Evolutionary conservation across 768 basidiomycete species (phyloP).

Genomic region (Trametes coccinea): DNA sequence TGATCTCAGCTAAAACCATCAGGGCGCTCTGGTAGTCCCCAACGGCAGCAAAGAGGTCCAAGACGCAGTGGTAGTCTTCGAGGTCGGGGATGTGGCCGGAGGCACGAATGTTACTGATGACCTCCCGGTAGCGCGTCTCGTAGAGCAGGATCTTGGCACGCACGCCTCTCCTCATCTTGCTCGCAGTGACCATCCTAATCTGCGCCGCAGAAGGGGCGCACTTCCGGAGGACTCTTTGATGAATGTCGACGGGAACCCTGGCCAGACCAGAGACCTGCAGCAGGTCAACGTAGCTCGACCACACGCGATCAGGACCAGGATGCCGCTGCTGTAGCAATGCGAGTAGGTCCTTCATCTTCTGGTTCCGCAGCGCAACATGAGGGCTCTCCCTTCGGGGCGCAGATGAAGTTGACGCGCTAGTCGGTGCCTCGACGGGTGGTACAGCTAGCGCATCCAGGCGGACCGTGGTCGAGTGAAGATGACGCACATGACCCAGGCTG

Average conservation of each 20-base stretch:
- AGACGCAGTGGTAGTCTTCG: conserved; percentile 74
- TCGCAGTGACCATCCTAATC: conserved; percentile 48
- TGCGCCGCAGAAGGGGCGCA: conserved; percentile 52
- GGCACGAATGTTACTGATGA: conserved; percentile 71
- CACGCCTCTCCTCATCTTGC: conserved; percentile 39
- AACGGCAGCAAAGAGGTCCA: conserved; percentile 73
- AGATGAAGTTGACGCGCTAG: conserved; percentile 5
- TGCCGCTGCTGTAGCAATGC: neutral
- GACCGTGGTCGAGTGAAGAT: conserved; percentile 7
- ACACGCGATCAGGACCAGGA: conserved; percentile 37
- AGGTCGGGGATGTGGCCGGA: conserved; percentile 45
- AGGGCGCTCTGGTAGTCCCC: conserved; percentile 67
- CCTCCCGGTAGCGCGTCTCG: conserved; percentile 63
- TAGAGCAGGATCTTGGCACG: conserved; percentile 47
- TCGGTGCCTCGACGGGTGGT: conserved; percentile 1
- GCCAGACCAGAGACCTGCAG: conserved; percentile 49
- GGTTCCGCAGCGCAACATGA: neutral
- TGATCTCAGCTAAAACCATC: conserved; percentile 63
- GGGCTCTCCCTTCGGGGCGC: neutral
- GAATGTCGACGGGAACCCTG: conserved; percentile 60
- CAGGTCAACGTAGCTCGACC: conserved; percentile 63
- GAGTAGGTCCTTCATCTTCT: conserved; percentile 4
- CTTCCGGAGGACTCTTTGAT: conserved; percentile 68
- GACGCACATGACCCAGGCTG: conserved; percentile 9
- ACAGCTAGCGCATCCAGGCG: conserved; percentile 12